Evolutionary conservation across 768 basidiomycete genomes (phyloP), one percentile per base, ranked within the genome.

Genomic region (Phanerodontia chrysosporium): DNA sequence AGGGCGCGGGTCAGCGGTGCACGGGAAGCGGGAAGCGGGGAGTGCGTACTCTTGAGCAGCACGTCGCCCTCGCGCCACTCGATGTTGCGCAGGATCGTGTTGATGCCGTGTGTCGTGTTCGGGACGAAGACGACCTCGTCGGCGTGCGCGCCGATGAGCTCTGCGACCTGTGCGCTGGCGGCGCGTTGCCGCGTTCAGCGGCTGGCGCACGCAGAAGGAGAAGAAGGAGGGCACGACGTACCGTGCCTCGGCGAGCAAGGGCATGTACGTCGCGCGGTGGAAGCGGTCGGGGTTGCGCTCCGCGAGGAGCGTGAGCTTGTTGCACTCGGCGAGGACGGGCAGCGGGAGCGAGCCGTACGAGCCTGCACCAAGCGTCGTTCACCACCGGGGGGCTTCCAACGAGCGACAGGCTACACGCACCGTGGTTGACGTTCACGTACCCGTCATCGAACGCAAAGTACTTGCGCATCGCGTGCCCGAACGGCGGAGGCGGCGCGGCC

Each of bases 61-160:
- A 88, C 72, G 69, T 94, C 91, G 0, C 80, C 84, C 51, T 81
- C 68, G 36, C 80, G 74, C 88, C 87, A 91, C 36, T 79, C 74
- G 29, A 94, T 75, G 59, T 90, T 90, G 49, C 79, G 73, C 30
- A 90, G 67, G 51, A 93, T 74, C 10, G 84, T 89, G 63, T 85
- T 84, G 32, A 93, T 63, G 2, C 83, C 88, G 62, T 81, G 77
- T 0, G 85, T 85, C 0, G 87, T 80, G 63, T 89, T 90, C 0
- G 78, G 71, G 0, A 86, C 80, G 25, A 81, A 63, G 16, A 87
- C 83, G n/a, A 81, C 74, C 65, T 88, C 87, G 46, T 86, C 80
- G 0, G 79, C 66, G 0, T 78, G 76, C 21, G 80, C 81, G 13
- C 84, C 76, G 16, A 88, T 72, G 35, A 79, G 62, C 25, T 65